Evolutionary conservation across 225 moss, liverwort and hornwort genomes (phyloP), one percentile per base, ranked within the genome.

Genomic region (Pleurozium schreberi): DNA sequence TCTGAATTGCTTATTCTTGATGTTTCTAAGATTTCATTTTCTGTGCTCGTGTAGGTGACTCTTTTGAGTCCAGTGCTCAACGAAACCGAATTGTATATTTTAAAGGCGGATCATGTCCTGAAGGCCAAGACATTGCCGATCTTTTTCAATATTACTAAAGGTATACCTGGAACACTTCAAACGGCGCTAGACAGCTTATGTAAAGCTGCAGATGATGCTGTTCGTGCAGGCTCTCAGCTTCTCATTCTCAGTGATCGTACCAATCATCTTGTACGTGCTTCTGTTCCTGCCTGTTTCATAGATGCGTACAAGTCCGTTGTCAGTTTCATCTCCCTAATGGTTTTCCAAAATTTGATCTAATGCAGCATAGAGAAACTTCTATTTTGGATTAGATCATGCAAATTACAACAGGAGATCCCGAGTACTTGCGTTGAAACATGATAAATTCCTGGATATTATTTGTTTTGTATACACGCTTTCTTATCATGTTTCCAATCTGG

Each of bases 161-260:
- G 96, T 45, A 92, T 98, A 49, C 94, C 95, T 53, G 96, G 95
- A 71, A 92, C 96, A 26, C 85, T 98, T 59, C 90, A 93, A 89
- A 92, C 88, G 60, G 96, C 87, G 61, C 83, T 94, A 75, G 91
- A 93, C 49, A 89, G 75, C 63, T 89, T 94, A 70, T 93, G 94
- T 78, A 75, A 89, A 87, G 90, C 93, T 90, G 93, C 93, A 70
- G 94, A 91, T 85, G 89, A 88, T 87, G 94, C 93, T 80, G 93
- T 93, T 84, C 93, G 91, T 42, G 87, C 85, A 61, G 94, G 93
- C 64, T 88, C 94, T 67, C 93, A 94, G 87, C 93, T 94, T 79
- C 91, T 94, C 76, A 96, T 98, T 90, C 93, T 98, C 31, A 96
- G 96, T 88, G 96, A 96, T 71, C 94, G 95, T 67, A 81, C 63